Base-by-base conservation (phyloP, 768 basidiomycete species). In the Jaapia argillacea region DNA sequence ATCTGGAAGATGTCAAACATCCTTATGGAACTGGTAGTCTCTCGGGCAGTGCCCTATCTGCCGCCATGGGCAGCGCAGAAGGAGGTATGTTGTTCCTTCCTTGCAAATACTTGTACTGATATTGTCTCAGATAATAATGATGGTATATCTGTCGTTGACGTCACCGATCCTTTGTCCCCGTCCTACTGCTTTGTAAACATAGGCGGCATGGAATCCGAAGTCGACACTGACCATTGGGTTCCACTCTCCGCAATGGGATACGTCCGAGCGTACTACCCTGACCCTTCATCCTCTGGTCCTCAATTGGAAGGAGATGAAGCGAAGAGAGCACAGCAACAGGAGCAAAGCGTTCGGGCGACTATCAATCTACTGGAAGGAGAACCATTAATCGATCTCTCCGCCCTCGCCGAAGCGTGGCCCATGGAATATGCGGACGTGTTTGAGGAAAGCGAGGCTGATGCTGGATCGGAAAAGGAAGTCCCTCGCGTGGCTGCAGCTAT, bases 121-220 rank as follows among this genome's bases (percentile, higher is more conserved):
- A n/a, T 13, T 22, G 10, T 28, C 14, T 43, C 25, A 66, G 64
- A 59, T 36, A 63, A 64, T 42, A 55, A 64, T 46, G 61, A 63
- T 35, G 63, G 64, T 0, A 56, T 65, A 4, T 60, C 63, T 7
- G 51, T 65, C 18, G 52, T 64, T 13, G 66, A 66, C 41, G 47
- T 66, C 21, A 58, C 63, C 2, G 51, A 58, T 44, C 60, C 58
- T 1, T 38, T 48, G 24, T 42, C 54, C 24, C 54, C 59, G 16
- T 42, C 58, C 1, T 61, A 60, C 46, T 58, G 61, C 42, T 61
- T 60, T 45, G 43, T 51, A 12, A 21, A 31, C 7, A 33, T 10
- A 7, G 28, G 1, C 3, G 21, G 28, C 10, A 10, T 33, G 28
- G 28, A 16, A 16, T 10, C 28, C 10, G 10, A 10, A 10, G 10